Evolutionary conservation across 495 filamentous ascomycete genomes (phyloP), one percentile per base, ranked within the genome.

Genomic region (Xylaria flabelliformis): DNA sequence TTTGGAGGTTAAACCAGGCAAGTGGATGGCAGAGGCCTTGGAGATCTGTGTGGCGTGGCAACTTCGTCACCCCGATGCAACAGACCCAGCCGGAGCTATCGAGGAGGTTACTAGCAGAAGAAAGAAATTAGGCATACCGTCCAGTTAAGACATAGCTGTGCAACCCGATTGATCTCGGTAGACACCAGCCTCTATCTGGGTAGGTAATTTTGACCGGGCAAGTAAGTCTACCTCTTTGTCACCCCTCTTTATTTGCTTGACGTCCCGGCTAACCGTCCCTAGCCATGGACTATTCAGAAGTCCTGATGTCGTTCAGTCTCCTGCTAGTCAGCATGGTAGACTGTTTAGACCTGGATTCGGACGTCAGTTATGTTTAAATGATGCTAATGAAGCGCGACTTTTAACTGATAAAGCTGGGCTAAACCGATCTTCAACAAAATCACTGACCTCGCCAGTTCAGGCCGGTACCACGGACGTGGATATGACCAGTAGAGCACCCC

Each of bases 1-100:
- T 10, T 80, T 98, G 19, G 84, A 85, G 0, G 84, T 83, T 2
- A 87, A 85, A 73, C 88, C 89, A 2, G 96, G 96, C 7, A 89
- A 85, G 17, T 98, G 95, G 95, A 89, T 94, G 86, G 87, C 87
- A 70, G 82, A 83, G 68, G 94, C 93, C 17, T 77, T 96, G 56
- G 89, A 92, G 9, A 81, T 91, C 19, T 89, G 90, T 39, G 85
- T 96, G 79, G 88, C 89, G 69, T 98, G 94, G 93, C 97, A 98
- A 82, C 83, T 98, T 36, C 84, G 91, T 41, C 88, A 98, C 78
- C 93, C 94, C 3, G 88, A 87, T 3, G 81, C 80, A 8, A 85
- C 83, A 7, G 89, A 92, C 65, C 85, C 90, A 21, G 78, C 85
- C 8, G 87, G 84, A 26, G 93, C 86, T 6, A 83, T 97, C 70